Percentiles rank a stretch among this genome's conserved stretches.
Conservation (phyloP, 2,329 filamentous ascomycete species). For the Phialemoniopsis sp. region DNA sequence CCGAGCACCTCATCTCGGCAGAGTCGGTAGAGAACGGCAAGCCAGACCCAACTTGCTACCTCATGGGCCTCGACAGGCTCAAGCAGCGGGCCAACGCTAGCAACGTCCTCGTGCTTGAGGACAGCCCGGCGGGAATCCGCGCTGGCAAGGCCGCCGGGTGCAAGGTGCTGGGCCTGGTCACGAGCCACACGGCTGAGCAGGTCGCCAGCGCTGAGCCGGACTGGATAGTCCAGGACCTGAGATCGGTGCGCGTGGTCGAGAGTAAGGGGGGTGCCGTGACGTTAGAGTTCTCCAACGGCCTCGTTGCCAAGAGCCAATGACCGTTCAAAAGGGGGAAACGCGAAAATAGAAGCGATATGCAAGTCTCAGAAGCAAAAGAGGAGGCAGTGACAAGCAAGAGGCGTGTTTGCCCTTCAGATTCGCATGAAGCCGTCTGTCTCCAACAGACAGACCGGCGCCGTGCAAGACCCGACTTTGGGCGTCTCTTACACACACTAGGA, state of each 20-base stretch:
- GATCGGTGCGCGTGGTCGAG: constrained; percentile 63
- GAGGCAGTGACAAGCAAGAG: neutral
- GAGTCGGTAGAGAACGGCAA: constrained; percentile 74
- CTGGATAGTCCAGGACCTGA: constrained; percentile 79
- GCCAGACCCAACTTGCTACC: constrained; percentile 72
- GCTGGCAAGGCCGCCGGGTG: constrained; percentile 85
- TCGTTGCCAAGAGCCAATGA: constrained; percentile 25
- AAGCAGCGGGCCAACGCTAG: constrained; percentile 41
- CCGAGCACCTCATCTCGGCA: constrained; percentile 65
- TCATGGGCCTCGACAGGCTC: constrained; percentile 61
- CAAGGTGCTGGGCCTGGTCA: constrained; percentile 78
- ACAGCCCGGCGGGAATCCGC: constrained; percentile 79
- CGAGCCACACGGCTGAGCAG: constrained; percentile 73
- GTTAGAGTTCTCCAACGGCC: constrained; percentile 63
- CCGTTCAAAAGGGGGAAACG: neutral
- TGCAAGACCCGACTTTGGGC: too few relatives aligned
- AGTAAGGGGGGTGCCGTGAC: constrained; percentile 54
- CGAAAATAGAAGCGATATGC: neutral
- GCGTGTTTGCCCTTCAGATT: neutral
- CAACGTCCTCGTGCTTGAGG: constrained; percentile 74
- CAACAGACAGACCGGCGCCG: too few relatives aligned
- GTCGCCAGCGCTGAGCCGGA: constrained; percentile 75
- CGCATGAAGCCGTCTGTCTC: neutral
- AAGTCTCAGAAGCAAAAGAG: neutral
- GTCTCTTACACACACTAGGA: too few relatives aligned